These are phyloP conservation scores for Daldinia concentrica DNA, from an alignment of 495 filamentous ascomycete genomes.

Conservation along the genomic window DNA sequence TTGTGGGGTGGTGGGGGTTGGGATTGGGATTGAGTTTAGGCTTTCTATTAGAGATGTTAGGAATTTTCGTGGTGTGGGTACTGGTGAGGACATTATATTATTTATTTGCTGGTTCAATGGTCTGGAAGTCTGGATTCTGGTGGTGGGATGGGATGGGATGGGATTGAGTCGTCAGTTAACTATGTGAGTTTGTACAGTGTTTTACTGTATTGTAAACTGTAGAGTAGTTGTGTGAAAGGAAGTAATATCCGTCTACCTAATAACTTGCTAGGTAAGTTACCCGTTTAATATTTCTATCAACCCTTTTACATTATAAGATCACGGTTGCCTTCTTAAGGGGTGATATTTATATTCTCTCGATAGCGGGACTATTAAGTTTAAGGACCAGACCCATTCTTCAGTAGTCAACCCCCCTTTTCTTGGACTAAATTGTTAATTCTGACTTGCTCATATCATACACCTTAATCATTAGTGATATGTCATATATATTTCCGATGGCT, in stretches of 20 bases:
- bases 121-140: not conserved
- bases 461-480: not conserved
- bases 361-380: too few species aligned
- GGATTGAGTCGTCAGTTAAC: not conserved
- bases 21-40: conserved; percentile 50
- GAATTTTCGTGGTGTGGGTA: conserved; percentile 54
- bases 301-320: too few species aligned
- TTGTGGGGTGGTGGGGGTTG: not conserved
- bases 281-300: too few species aligned
- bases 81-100: conserved; percentile 25
- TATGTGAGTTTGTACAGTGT: conserved; percentile 18
- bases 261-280: too few species aligned
- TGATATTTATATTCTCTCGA: too few species aligned
- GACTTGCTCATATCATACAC: not conserved
- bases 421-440: not conserved
- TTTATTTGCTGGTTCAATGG: not conserved
- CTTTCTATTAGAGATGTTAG: conserved; percentile 58
- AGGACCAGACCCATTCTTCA: too few species aligned
- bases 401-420: not conserved
- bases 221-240: too few species aligned
- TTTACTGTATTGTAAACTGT: conserved; percentile 24
- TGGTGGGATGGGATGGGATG: not conserved
- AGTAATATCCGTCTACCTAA: too few species aligned
- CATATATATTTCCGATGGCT: not conserved
- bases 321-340: too few species aligned